phyloP scores from a whole-genome alignment of 2,329 filamentous ascomycete species.

The Cercospora nicotianae region DNA sequence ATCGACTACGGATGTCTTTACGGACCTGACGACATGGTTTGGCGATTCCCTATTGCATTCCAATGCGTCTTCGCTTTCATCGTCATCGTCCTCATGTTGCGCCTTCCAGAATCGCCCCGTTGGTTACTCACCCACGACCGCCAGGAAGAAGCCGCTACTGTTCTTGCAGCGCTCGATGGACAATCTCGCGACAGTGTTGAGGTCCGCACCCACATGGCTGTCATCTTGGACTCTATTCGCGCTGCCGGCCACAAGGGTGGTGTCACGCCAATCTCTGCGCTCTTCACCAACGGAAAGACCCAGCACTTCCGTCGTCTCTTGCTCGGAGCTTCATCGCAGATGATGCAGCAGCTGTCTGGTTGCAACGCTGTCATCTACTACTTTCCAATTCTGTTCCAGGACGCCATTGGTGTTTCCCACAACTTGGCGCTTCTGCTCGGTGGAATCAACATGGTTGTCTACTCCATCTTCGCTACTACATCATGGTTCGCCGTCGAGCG shows the following conservation, averaged over 20 bases:
- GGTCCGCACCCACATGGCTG: slow-evolving; percentile 53
- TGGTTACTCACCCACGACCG: slow-evolving; percentile 49
- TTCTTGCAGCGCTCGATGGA: slow-evolving; percentile 54
- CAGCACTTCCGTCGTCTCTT: slow-evolving; percentile 66
- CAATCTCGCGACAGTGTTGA: slow-evolving; percentile 54
- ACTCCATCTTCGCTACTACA: slow-evolving; percentile 56
- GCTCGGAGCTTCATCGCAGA: slow-evolving; percentile 59
- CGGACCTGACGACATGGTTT: slow-evolving; percentile 41
- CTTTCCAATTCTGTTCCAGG: slow-evolving; percentile 44
- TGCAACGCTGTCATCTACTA: slow-evolving; percentile 52
- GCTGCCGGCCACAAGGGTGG: slow-evolving; percentile 38
- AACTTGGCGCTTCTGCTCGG: slow-evolving; percentile 48
- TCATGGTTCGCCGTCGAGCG: slow-evolving; percentile 67
- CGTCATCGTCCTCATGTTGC: slow-evolving; percentile 46
- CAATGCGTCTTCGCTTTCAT: slow-evolving; percentile 53
- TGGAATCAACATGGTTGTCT: slow-evolving; percentile 56
- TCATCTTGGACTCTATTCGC: slow-evolving; percentile 21
- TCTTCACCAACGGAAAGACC: slow-evolving; percentile 63
- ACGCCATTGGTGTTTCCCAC: slow-evolving; percentile 52
- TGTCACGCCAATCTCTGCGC: slow-evolving; percentile 50
- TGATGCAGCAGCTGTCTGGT: slow-evolving; percentile 62
- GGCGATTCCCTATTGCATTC: slow-evolving; percentile 57
- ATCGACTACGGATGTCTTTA: slow-evolving; percentile 51
- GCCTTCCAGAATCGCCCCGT: slow-evolving; percentile 48
- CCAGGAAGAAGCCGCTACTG: slow-evolving; percentile 50